A percentile compares a stretch with the other conserved stretches of the same genome.
Conservation (phyloP, 805 yeast species). For the Candida sonorensis region DNA sequence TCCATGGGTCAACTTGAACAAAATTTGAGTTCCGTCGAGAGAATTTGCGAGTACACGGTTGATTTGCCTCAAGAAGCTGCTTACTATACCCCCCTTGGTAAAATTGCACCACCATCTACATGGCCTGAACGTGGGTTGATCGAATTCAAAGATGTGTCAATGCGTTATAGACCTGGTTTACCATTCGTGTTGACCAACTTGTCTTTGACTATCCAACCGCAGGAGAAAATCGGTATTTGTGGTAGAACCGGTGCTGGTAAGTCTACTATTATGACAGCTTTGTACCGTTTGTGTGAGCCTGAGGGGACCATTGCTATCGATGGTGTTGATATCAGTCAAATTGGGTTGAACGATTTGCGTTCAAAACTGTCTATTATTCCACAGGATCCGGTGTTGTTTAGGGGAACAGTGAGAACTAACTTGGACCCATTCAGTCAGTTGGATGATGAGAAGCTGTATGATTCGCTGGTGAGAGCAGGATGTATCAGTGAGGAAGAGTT, state of each 20-base stretch:
- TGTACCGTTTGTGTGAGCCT: slow-evolving; percentile 62
- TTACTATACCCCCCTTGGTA: slow-evolving; percentile 13
- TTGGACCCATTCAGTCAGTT: slow-evolving; percentile 66
- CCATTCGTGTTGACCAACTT: slow-evolving; percentile 61
- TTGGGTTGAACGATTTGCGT: slow-evolving; percentile 65
- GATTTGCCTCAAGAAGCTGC: slow-evolving; percentile 55
- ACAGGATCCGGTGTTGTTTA: slow-evolving; percentile 80
- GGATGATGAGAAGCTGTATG: slow-evolving; percentile 59
- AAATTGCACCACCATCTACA: slow-evolving; percentile 4
- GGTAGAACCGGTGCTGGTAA: slow-evolving; percentile 73
- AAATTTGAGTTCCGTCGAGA: slow-evolving; percentile 55
- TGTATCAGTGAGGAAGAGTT: slow-evolving; percentile 32
- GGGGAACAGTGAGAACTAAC: slow-evolving; percentile 69
- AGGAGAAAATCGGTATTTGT: slow-evolving; percentile 58
- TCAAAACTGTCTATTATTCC: slow-evolving; percentile 75
- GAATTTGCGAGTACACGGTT: slow-evolving; percentile 55
- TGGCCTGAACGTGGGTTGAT: slow-evolving; percentile 69
- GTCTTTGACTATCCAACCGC: slow-evolving; percentile 38
- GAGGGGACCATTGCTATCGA: slow-evolving; percentile 58
- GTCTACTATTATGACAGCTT: slow-evolving; percentile 64
- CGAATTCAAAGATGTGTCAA: slow-evolving; percentile 46
- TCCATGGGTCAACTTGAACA: slow-evolving; percentile 45
- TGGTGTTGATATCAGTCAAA: slow-evolving; percentile 52
- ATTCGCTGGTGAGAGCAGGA: slow-evolving; percentile 58
- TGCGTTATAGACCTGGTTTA: slow-evolving; percentile 57